Conservation (phyloP, 2,329 filamentous ascomycete genomes). For the Albophoma yamanashiensis region DNA sequence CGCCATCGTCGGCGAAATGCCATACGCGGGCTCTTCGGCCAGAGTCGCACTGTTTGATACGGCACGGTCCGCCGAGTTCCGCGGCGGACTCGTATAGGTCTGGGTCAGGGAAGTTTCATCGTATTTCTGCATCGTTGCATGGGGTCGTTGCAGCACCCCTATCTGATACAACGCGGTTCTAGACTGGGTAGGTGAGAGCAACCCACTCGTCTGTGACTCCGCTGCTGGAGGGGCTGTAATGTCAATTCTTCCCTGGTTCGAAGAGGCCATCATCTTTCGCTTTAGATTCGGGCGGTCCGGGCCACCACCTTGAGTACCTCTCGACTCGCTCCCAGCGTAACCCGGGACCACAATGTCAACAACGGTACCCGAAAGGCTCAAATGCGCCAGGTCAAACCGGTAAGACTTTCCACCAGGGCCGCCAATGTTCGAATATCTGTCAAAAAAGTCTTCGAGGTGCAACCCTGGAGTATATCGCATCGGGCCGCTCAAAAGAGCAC, state of each 20-base stretch:
- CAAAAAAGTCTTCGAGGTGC: slow-evolving; percentile 80
- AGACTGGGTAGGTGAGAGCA: neutral
- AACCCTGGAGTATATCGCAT: slow-evolving; percentile 71
- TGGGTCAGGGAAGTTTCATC: neutral
- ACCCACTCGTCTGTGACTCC: neutral
- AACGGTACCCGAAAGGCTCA: slow-evolving; percentile 57
- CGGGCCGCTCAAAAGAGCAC: slow-evolving; percentile 51
- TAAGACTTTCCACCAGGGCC: slow-evolving; percentile 48
- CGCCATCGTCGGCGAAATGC: slow-evolving; percentile 3
- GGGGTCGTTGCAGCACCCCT: neutral
- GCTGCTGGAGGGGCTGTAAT: neutral
- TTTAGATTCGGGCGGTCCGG: slow-evolving; percentile 18
- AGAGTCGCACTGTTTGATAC: neutral
- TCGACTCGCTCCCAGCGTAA: slow-evolving; percentile 37
- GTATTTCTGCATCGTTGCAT: neutral
- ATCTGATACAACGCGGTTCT: neutral
- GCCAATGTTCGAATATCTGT: slow-evolving; percentile 56
- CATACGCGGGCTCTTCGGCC: slow-evolving; percentile 9
- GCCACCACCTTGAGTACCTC: slow-evolving; percentile 26
- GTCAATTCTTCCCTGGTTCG: neutral
- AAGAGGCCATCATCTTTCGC: neutral
- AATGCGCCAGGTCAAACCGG: slow-evolving; percentile 62
- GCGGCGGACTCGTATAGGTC: neutral
- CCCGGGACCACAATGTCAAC: slow-evolving; percentile 50
- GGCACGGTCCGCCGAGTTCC: neutral